Conservation (phyloP, 2,329 filamentous ascomycete species). For the Scedosporium dehoogii region DNA sequence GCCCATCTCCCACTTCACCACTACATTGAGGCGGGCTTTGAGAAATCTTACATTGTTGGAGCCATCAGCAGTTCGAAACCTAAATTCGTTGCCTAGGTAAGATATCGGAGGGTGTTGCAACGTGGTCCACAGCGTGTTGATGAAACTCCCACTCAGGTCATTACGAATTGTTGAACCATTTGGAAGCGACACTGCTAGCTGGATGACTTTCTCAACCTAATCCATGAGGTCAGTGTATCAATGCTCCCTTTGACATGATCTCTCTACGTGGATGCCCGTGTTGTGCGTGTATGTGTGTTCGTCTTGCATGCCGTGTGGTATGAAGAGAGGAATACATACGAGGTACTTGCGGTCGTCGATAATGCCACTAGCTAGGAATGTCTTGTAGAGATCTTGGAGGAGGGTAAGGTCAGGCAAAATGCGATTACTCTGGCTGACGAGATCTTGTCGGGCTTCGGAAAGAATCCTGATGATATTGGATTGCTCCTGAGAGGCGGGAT, state of each 20-base stretch:
- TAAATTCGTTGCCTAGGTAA: slow-evolving; percentile 16
- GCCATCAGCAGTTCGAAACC: slow-evolving; percentile 18
- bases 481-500: neutral
- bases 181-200: neutral
- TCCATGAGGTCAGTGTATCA: neutral
- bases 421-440: neutral
- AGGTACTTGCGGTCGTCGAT: slow-evolving; percentile 1
- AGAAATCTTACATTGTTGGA: slow-evolving; percentile 4
- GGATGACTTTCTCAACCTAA: neutral
- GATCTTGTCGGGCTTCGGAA: neutral
- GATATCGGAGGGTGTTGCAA: slow-evolving; percentile 9
- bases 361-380: neutral
- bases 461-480: neutral
- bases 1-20: neutral
- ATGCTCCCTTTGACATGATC: neutral
- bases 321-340: neutral
- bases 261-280: too few relatives aligned
- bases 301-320: neutral
- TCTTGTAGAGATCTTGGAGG: neutral
- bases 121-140: neutral
- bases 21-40: neutral
- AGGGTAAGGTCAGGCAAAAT: neutral
- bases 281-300: neutral
- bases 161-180: neutral
- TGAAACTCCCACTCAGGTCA: neutral